Evolutionary conservation across 1,284 basidiomycete species (phyloP).

Genomic region (Pyrrhoderma noxium): DNA sequence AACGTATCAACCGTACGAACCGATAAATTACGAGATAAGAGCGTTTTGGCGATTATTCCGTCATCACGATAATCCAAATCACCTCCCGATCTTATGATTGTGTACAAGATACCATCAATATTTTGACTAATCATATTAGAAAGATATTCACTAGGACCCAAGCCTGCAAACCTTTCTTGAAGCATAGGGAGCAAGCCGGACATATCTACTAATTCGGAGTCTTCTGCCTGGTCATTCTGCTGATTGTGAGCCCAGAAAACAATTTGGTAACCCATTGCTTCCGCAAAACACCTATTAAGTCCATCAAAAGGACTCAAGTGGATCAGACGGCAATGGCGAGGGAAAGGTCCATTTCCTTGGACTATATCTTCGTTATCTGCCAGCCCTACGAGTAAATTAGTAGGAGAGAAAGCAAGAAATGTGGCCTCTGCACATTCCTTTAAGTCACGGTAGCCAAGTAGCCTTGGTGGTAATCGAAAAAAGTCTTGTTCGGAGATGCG

Average conservation of each 20-base stretch:
- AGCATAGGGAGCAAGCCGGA: slow-evolving; percentile 26
- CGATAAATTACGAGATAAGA: slow-evolving; percentile 31
- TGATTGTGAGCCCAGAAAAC: slow-evolving; percentile 30
- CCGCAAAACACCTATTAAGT: slow-evolving; percentile 59
- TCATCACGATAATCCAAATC: slow-evolving; percentile 47
- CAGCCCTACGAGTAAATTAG: slow-evolving; percentile 41
- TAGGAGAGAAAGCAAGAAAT: slow-evolving; percentile 56
- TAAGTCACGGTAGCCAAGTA: slow-evolving; percentile 65
- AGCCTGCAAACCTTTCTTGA: slow-evolving; percentile 27
- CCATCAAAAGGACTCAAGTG: slow-evolving; percentile 47
- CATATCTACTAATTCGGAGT: slow-evolving; percentile 15
- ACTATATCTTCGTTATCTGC: slow-evolving; percentile 23
- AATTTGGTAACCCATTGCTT: slow-evolving; percentile 60
- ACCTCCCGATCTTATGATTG: slow-evolving; percentile 51
- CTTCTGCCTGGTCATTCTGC: slow-evolving; percentile 12
- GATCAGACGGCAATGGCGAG: slow-evolving; percentile 56
- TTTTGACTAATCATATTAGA: slow-evolving; percentile 35
- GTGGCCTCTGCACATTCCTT: slow-evolving; percentile 53
- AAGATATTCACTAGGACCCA: slow-evolving; percentile 31
- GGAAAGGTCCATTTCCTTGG: slow-evolving; percentile 46
- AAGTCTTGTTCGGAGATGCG: slow-evolving; percentile 47
- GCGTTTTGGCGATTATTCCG: slow-evolving; percentile 40
- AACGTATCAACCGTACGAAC: slow-evolving; percentile 36
- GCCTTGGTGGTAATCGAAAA: slow-evolving; percentile 54
- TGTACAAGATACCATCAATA: slow-evolving; percentile 47